phyloP scores from a whole-genome alignment of 2,329 filamentous ascomycete species.

The Talaromyces sp. region DNA sequence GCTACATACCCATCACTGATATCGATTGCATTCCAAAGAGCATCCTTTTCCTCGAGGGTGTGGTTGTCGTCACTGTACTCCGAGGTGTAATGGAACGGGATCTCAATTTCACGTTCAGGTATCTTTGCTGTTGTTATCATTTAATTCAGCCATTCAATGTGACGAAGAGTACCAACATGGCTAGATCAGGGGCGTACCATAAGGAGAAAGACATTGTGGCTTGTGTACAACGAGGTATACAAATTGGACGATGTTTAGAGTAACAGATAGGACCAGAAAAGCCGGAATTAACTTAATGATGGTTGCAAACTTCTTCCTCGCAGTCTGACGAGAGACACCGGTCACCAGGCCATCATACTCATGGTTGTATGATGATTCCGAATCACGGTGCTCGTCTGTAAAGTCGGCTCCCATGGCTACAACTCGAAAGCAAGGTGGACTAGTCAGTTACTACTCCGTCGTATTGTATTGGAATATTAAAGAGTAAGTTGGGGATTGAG shows the following conservation, averaged over 20 bases:
- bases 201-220: not conserved
- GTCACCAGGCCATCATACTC: conserved; percentile 1
- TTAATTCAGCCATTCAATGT: not conserved
- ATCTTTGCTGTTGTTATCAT: not conserved
- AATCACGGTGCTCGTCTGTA: conserved; percentile 1
- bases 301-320: not conserved
- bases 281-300: not conserved
- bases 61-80: conserved; percentile 6
- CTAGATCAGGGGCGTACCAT: not conserved
- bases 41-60: conserved; percentile 3
- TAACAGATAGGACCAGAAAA: not conserved
- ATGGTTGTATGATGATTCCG: not conserved
- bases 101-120: conserved; percentile 1
- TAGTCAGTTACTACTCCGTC: too few relatives aligned
- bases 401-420: not conserved
- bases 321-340: not conserved
- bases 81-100: conserved; percentile 1
- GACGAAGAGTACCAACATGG: not conserved
- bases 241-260: not conserved
- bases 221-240: not conserved
- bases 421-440: not conserved
- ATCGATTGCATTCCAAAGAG: conserved; percentile 7
- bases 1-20: conserved; percentile 5
- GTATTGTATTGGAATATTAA: too few relatives aligned
- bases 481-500: too few relatives aligned